Base-by-base conservation (phyloP, 305 asterid species). In the Plantago coronopus region DNA sequence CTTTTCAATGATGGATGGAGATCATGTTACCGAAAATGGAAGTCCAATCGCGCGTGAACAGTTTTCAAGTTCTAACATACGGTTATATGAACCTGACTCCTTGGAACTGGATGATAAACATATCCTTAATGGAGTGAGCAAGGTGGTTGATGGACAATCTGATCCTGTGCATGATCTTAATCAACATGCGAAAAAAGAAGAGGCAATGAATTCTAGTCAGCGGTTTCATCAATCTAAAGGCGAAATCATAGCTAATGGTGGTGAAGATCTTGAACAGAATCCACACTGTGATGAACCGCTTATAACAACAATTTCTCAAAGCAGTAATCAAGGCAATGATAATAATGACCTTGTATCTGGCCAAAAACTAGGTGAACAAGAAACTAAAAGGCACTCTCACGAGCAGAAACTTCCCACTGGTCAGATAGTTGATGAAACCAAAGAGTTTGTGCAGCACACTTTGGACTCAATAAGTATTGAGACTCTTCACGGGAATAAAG, bases 1-100 rank as follows among this genome's bases (percentile, higher is more conserved):
- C 59, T 65, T 67, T 25, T 54, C 83, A 4, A 63, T 58, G 46
- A 48, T 77, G 12, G 81, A 72, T 61, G 73, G 64, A 51, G 53
- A 37, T 63, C 67, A 76, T 40, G 62, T 44, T 22, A 65, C 77
- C 13, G 65, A 47, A 57, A 25, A 58, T 46, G 71, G 64, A 54
- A 48, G 40, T 69, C 77, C 67, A 51, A 53, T 38, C 67, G 53
- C 64, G 65, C 42, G 78, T 67, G 62, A 84, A 72, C 54, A 65
- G 45, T 64, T 63, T 67, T 67, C 71, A 19, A 73, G 62, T 62
- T 60, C 73, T 40, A 63, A 48, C 18, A 50, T 11, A 22, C 63
- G 50, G 44, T 51, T 61, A 45, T 46, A 49, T 75, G 83, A 55
- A 64, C 59, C 73, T 53, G 67, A 59, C 71, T 57, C 70, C 50